Evolutionary conservation across 2,329 filamentous ascomycete species (phyloP).

Genomic region (Orbilia javanica): DNA sequence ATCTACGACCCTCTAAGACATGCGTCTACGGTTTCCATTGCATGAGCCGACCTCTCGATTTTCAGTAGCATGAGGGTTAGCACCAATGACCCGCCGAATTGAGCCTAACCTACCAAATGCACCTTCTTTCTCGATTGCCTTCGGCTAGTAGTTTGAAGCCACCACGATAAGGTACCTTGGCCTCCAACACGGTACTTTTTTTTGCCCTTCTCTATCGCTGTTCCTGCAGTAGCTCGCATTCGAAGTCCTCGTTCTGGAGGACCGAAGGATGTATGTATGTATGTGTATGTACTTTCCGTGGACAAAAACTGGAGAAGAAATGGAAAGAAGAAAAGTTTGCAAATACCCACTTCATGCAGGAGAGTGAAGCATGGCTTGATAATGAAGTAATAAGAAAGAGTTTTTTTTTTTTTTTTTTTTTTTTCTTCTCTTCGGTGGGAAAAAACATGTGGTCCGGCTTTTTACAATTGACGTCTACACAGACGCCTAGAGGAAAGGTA

Average conservation of each 20-base stretch:
- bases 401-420: background rate
- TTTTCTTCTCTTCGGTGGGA: constrained; percentile 7
- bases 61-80: constrained; percentile 26
- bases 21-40: constrained; percentile 46
- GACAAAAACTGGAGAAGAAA: constrained; percentile 30
- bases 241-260: constrained; percentile 25
- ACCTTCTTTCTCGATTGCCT: constrained; percentile 57
- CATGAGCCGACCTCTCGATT: constrained; percentile 29
- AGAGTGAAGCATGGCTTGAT: constrained; percentile 49
- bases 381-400: background rate
- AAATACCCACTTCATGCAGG: constrained; percentile 54
- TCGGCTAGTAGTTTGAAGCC: constrained; percentile 46
- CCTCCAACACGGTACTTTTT: constrained; percentile 28
- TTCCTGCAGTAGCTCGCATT: constrained; percentile 55
- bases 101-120: constrained; percentile 38
- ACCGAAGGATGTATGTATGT: constrained; percentile 9
- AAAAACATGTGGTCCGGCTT: constrained; percentile 45
- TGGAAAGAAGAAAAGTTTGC: constrained; percentile 16
- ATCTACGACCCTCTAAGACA: constrained; percentile 56
- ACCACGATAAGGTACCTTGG: constrained; percentile 51
- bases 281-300: constrained; percentile 13
- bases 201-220: constrained; percentile 11
- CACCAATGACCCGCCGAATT: constrained; percentile 45
- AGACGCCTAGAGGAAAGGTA: constrained; percentile 41
- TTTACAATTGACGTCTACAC: constrained; percentile 58